Conservation (phyloP, 2,329 filamentous ascomycete genomes). For the Claviceps sorghi region DNA sequence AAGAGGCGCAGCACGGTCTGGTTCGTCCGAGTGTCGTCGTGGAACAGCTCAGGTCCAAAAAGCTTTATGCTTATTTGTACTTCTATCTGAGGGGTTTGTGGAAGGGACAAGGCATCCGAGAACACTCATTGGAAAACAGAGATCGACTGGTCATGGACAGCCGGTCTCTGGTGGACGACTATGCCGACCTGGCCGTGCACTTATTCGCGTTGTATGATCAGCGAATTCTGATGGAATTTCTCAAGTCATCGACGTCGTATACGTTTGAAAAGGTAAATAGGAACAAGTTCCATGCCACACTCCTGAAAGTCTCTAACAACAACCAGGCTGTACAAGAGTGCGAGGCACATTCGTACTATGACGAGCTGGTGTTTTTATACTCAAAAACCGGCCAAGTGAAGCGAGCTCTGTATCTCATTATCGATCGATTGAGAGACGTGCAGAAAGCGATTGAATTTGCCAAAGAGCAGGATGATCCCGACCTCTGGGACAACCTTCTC, state of each 20-base stretch:
- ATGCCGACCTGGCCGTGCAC: slow-evolving; percentile 73
- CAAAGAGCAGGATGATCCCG: slow-evolving; percentile 80
- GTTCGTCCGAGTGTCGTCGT: slow-evolving; percentile 68
- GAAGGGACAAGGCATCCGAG: slow-evolving; percentile 53
- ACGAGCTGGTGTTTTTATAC: slow-evolving; percentile 88
- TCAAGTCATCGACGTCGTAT: slow-evolving; percentile 74
- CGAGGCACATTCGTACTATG: slow-evolving; percentile 65
- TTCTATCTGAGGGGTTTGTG: slow-evolving; percentile 85
- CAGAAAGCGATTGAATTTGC: slow-evolving; percentile 87
- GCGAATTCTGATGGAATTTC: slow-evolving; percentile 67
- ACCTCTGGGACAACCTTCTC: slow-evolving; percentile 88
- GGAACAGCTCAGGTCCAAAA: slow-evolving; percentile 54
- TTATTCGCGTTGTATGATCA: slow-evolving; percentile 79
- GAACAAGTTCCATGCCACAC: neutral
- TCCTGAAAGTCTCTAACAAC: slow-evolving; percentile 5
- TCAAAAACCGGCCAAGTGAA: slow-evolving; percentile 93
- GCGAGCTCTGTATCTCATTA: slow-evolving; percentile 79
- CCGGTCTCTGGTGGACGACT: slow-evolving; percentile 62
- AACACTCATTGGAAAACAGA: slow-evolving; percentile 36
- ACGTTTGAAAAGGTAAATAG: slow-evolving; percentile 55
- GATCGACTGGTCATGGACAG: slow-evolving; percentile 45
- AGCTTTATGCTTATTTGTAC: slow-evolving; percentile 63
- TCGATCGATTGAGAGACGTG: slow-evolving; percentile 82
- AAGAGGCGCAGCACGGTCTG: slow-evolving; percentile 80
- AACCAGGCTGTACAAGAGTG: slow-evolving; percentile 57